These are phyloP conservation scores for Akanthomyces muscarius DNA, from an alignment of 2,329 filamentous ascomycete species.

Conservation along the genomic window DNA sequence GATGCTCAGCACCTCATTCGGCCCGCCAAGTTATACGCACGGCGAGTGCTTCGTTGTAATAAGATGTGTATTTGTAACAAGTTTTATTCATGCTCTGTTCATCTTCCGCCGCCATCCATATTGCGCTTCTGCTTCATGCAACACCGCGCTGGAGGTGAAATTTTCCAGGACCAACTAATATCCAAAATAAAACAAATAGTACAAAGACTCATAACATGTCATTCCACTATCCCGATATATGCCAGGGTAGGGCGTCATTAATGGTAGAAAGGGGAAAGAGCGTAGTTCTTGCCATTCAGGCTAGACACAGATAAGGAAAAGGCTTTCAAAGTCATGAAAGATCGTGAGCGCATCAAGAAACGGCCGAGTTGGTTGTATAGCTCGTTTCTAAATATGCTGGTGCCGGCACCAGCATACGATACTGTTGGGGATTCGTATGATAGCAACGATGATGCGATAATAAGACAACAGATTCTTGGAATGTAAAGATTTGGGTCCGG, in stretches of 20 bases:
- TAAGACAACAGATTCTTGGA: constrained; percentile 5
- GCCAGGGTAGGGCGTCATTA: not conserved
- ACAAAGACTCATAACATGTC: constrained; percentile 7
- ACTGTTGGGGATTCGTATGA: not conserved
- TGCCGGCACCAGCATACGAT: constrained; percentile 11
- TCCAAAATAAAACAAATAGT: not conserved
- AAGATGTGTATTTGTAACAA: not conserved
- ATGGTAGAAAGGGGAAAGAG: not conserved
- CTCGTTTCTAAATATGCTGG: constrained; percentile 2
- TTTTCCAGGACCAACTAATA: not conserved
- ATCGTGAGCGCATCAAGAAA: constrained; percentile 6
- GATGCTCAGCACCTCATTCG: too few species aligned
- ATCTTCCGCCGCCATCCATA: not conserved
- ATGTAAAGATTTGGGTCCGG: not conserved
- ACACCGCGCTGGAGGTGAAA: not conserved
- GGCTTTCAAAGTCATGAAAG: not conserved
- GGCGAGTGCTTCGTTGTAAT: too few species aligned
- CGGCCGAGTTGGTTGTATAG: not conserved
- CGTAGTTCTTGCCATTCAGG: constrained; percentile 1
- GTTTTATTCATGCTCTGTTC: not conserved
- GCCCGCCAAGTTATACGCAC: too few species aligned
- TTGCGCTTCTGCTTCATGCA: not conserved
- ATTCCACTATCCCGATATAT: not conserved
- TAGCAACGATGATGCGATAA: not conserved
- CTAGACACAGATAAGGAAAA: constrained; percentile 2